phyloP scores from a whole-genome alignment of 2,329 filamentous ascomycete genomes.

The Claviceps spartinae region DNA sequence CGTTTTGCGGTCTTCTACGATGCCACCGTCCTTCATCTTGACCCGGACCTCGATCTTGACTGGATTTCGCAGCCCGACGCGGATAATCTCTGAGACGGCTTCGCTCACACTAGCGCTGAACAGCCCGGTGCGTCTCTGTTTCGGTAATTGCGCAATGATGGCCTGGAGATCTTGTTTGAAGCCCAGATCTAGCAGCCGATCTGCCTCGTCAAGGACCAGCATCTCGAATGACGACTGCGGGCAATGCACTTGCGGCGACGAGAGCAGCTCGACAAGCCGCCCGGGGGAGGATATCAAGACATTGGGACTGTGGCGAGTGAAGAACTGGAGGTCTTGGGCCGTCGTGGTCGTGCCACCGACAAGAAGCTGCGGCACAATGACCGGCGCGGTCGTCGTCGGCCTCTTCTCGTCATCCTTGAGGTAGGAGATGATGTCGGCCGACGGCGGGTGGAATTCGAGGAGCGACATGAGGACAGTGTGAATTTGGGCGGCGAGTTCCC shows the following conservation, averaged over 20 bases:
- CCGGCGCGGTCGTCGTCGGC: conserved; percentile 29
- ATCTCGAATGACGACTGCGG: conserved; percentile 82
- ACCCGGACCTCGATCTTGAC: conserved; percentile 93
- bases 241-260: conserved; percentile 76
- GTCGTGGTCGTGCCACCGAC: conserved; percentile 69
- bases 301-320: conserved; percentile 75
- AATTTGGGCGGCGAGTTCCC: conserved; percentile 86
- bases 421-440: conserved; percentile 48
- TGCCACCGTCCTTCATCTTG: conserved; percentile 52
- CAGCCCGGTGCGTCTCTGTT: conserved; percentile 82
- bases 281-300: conserved; percentile 84
- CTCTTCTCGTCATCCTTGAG: conserved; percentile 43
- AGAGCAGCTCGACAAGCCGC: conserved; percentile 72
- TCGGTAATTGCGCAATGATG: conserved; percentile 73
- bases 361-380: conserved; percentile 74
- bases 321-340: conserved; percentile 74
- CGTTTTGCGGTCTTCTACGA: conserved; percentile 68
- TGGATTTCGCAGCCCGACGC: conserved; percentile 83
- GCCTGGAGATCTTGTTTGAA: conserved; percentile 85
- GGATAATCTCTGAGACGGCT: conserved; percentile 82
- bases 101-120: conserved; percentile 96
- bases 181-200: conserved; percentile 80
- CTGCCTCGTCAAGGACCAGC: conserved; percentile 87
- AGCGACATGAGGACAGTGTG: conserved; percentile 66
- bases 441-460: conserved; percentile 70